Evolutionary conservation across 371 early-diverging fungal species (phyloP).

Genomic region (Lichtheimia ramosa): DNA sequence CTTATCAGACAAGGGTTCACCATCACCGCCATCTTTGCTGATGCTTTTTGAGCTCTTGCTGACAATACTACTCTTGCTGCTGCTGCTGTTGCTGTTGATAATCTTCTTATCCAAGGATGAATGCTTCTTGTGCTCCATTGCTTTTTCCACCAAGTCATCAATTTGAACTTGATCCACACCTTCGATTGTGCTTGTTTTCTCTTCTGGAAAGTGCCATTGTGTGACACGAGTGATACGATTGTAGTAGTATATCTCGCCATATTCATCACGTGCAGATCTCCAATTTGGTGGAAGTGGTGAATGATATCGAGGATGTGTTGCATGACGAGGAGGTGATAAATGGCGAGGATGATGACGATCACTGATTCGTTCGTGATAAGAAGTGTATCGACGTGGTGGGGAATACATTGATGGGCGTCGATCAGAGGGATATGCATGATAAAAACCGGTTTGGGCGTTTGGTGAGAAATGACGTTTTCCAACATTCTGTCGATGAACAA

Average conservation of each 20-base stretch:
- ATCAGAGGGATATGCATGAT: no score
- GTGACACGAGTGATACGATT: conserved; percentile 36
- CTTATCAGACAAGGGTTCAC: conserved; percentile 19
- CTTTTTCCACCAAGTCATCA: conserved; percentile 27
- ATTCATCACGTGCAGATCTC: conserved; percentile 31
- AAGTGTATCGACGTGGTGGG: no score
- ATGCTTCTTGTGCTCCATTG: neutral
- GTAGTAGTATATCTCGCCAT: conserved; percentile 43
- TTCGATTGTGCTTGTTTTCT: conserved; percentile 30
- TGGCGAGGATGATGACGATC: no score
- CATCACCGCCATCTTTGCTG: conserved; percentile 8
- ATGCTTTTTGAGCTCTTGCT: neutral
- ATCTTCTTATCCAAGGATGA: conserved; percentile 2
- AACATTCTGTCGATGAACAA: no score
- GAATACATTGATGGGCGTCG: no score
- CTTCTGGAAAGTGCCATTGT: conserved; percentile 47
- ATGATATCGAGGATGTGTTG: neutral
- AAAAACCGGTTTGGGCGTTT: no score
- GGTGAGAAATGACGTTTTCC: no score
- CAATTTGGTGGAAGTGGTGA: conserved; percentile 32
- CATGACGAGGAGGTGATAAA: neutral
- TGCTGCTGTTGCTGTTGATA: conserved; percentile 7
- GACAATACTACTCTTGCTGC: conserved; percentile 3
- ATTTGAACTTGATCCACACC: conserved; percentile 27
- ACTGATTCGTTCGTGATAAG: neutral